Evolutionary conservation across 2,329 filamentous ascomycete genomes (phyloP), one percentile per base, ranked within the genome.

Genomic region (Cordyceps tenuipes): DNA sequence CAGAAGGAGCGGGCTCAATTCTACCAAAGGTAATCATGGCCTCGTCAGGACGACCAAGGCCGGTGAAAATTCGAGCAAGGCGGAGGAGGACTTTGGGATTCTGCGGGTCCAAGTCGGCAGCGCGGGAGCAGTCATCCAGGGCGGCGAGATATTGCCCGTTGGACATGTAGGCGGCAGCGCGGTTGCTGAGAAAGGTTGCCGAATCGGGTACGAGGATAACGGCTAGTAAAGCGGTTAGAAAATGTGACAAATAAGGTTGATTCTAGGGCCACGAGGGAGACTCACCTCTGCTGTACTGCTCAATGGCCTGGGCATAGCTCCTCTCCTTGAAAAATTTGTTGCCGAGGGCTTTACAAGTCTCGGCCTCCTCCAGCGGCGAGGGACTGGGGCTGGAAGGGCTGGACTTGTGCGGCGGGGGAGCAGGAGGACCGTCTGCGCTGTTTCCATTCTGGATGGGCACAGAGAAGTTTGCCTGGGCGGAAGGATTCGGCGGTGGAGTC

Each of bases 271-370:
- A 19, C 21, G 50, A 31, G 61, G 57, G 62, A 29, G 7, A 8
- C 72, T 71, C 79, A 96, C 93, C 93, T 84, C 96, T 96, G 66
- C 89, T 90, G 74, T 97, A 99, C 74, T 97, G 91, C 66, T 89
- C 83, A 71, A 97, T 92, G 26, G 94, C 93, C 70, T 89, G 88
- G 62, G 81, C 77, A 73, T 93, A 99, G 69, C 97, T 90, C 71
- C 88, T 90, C 64, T 92, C 90, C 79, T 97, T 97, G 83, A 97
- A 99, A 70, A 90, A 93, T 70, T 94, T 94, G 78, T 99, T 99
- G 62, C 94, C 94, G 2, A 90, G 85, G 67, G 89, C 84, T 80
- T 99, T 99, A 82, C 88, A 96, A 13, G 85, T 81, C 76, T 99
- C 94, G 29, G 93, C 91, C 70, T 97, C 90, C 58, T 93, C 89